Evolutionary conservation across 2,329 filamentous ascomycete species (phyloP).

Genomic region (Calonectria pseudoturangicola): DNA sequence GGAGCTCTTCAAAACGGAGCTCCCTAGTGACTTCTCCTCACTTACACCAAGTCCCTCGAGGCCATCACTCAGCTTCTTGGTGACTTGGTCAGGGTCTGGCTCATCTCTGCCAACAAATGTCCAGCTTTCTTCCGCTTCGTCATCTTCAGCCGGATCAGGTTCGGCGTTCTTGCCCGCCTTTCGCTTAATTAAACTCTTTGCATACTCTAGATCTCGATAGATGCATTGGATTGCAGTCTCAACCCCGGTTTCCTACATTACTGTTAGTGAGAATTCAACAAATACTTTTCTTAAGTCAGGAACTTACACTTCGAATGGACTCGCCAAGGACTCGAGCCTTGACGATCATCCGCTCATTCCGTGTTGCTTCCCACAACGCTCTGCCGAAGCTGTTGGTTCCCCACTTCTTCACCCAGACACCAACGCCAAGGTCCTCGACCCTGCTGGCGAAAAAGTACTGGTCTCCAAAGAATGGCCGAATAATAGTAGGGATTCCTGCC

Average conservation of each 20-base stretch:
- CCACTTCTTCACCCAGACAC: conserved; percentile 90
- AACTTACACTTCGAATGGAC: conserved; percentile 87
- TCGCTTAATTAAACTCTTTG: conserved; percentile 85
- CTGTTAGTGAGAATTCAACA: conserved; percentile 53
- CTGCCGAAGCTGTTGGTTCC: conserved; percentile 90
- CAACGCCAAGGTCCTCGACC: conserved; percentile 94
- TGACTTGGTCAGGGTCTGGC: conserved; percentile 66
- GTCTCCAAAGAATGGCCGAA: conserved; percentile 98
- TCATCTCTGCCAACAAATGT: conserved; percentile 84
- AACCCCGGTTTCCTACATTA: conserved; percentile 87
- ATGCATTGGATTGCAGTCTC: conserved; percentile 91
- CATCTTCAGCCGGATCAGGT: conserved; percentile 66
- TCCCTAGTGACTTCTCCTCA: conserved; percentile 51
- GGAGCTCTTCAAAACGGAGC: conserved; percentile 46
- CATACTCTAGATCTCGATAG: conserved; percentile 96
- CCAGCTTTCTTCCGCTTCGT: conserved; percentile 87
- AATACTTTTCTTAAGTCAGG: too few species aligned
- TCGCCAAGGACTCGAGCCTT: conserved; percentile 90
- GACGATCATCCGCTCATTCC: conserved; percentile 91
- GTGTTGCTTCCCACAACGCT: conserved; percentile 92
- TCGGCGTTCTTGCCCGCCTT: conserved; percentile 71
- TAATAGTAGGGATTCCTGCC: conserved; percentile 93
- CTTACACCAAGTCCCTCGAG: conserved; percentile 48
- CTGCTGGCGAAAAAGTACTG: conserved; percentile 96
- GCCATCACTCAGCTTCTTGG: conserved; percentile 63